A percentile compares a stretch with the other conserved stretches of the same genome.
phyloP scores from a whole-genome alignment of 2,329 filamentous ascomycete species.

The Verticillium nonalfalfae region DNA sequence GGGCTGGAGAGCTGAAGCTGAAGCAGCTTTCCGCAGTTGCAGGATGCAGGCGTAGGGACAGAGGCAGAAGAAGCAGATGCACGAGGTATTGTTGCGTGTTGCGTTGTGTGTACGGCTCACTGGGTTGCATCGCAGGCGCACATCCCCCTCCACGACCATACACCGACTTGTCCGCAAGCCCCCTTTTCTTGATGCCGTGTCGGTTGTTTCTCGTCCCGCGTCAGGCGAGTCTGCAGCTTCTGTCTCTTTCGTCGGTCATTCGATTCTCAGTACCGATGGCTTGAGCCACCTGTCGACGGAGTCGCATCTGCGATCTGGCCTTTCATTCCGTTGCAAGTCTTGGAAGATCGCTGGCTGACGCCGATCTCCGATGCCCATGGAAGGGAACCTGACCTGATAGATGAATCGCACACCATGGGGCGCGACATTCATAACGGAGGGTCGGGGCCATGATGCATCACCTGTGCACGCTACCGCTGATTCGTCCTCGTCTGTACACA shows the following conservation, averaged over 20 bases:
- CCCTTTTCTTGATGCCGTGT: not conserved
- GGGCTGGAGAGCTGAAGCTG: not conserved
- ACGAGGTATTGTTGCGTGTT: not conserved
- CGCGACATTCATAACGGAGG: too few species aligned
- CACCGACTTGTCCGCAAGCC: not conserved
- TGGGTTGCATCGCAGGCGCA: not conserved
- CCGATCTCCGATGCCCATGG: not conserved
- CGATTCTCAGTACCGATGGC: conserved; percentile 1
- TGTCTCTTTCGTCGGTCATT: not conserved
- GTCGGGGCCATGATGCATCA: not conserved
- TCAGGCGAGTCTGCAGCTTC: not conserved
- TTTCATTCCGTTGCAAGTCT: not conserved
- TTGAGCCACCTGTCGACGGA: not conserved
- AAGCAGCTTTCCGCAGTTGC: not conserved
- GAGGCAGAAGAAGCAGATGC: not conserved
- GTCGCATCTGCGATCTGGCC: not conserved
- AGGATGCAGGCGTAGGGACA: not conserved
- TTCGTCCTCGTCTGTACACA: not conserved
- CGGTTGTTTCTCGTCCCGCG: not conserved
- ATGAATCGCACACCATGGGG: not conserved
- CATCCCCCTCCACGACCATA: not conserved
- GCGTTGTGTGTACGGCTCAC: not conserved
- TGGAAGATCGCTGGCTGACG: not conserved
- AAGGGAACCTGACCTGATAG: not conserved
- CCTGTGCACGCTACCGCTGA: too few species aligned